Evolutionary conservation across 257 asterid genomes (phyloP), one percentile per base, ranked within the genome.

Genomic region (Catharanthus roseus): DNA sequence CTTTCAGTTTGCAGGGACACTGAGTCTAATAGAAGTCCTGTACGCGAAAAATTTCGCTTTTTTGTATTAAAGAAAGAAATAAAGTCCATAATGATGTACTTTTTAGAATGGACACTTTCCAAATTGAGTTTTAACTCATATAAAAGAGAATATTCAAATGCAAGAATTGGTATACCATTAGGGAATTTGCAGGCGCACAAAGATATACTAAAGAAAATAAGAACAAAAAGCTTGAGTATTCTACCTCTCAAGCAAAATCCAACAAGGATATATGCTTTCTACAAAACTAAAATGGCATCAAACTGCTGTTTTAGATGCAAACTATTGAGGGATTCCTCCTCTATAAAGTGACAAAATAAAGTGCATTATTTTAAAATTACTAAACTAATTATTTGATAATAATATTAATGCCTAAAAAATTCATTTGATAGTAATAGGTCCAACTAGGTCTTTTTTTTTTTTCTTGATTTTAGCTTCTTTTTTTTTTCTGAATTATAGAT

Each of bases 301-400:
- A 58, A 26, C 24, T 39, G 33, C 18, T 6, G 12, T 4, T 3
- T 24, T n/a, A 44, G 28, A 44, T 71, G n/a, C 16, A 65, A n/a
- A 65, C 10, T 21, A 65, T 53, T 54, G 47, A 19, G 18, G 28
- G 71, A 65, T 65, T 65, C 77, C 49, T 54, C 13, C 29, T 24
- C 33, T 1, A 24, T 49, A 36, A 26, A n/a, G n/a, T 38, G 76
- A 65, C 77, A 73, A 73, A n/a, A 72, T 33, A 61, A 71, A 70
- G 31, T 61, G 51, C 26, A 72, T 55, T 1, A 38, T 0, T 58
- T 42, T 60, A 15, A 60, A 58, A 18, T 71, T 15, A 58, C 23
- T 26, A 18, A 60, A n/a, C 21, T 26, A 26, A 23, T 21, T 2
- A 50, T 67, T n/a, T 49, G 60, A 29, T 67, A 24, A n/a, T n/a